These are phyloP conservation scores for Phialophora tarda DNA, from an alignment of 2,329 filamentous ascomycete species.

Conservation along the genomic window DNA sequence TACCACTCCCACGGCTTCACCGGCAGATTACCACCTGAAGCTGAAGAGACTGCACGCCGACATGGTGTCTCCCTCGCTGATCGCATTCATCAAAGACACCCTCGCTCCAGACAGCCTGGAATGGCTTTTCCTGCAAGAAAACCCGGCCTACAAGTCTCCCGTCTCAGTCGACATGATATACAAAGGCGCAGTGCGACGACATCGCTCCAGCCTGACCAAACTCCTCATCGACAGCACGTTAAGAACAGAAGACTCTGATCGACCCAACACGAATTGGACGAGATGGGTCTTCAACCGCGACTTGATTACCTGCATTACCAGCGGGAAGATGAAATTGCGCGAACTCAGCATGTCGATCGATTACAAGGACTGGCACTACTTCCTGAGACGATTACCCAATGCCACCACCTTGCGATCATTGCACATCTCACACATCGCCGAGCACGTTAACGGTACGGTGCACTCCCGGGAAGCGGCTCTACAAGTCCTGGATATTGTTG, in stretches of 20 bases:
- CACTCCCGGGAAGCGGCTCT: constrained; percentile 74
- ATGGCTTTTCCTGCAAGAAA: constrained; percentile 76
- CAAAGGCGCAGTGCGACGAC: constrained; percentile 70
- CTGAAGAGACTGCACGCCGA: constrained; percentile 79
- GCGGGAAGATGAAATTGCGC: constrained; percentile 74
- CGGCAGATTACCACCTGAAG: constrained; percentile 64
- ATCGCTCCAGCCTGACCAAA: constrained; percentile 72
- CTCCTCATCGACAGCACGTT: constrained; percentile 75
- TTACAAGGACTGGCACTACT: constrained; percentile 81
- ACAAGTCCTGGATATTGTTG: constrained; percentile 78
- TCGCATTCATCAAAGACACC: constrained; percentile 77
- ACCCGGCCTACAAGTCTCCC: constrained; percentile 58
- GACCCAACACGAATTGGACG: constrained; percentile 57
- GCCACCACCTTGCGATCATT: constrained; percentile 73
- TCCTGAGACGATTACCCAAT: constrained; percentile 74
- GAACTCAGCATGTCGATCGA: constrained; percentile 76
- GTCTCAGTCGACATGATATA: constrained; percentile 75
- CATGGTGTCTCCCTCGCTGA: constrained; percentile 69
- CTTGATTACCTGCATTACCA: constrained; percentile 73
- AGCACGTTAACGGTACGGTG: constrained; percentile 62
- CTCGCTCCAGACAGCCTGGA: constrained; percentile 80
- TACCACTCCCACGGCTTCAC: constrained; percentile 33
- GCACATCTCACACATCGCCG: constrained; percentile 71
- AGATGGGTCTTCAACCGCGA: constrained; percentile 75
- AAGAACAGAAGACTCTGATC: constrained; percentile 41